phyloP scores from a whole-genome alignment of 371 early-diverging fungal genomes.

The Actinomucor elegans region DNA sequence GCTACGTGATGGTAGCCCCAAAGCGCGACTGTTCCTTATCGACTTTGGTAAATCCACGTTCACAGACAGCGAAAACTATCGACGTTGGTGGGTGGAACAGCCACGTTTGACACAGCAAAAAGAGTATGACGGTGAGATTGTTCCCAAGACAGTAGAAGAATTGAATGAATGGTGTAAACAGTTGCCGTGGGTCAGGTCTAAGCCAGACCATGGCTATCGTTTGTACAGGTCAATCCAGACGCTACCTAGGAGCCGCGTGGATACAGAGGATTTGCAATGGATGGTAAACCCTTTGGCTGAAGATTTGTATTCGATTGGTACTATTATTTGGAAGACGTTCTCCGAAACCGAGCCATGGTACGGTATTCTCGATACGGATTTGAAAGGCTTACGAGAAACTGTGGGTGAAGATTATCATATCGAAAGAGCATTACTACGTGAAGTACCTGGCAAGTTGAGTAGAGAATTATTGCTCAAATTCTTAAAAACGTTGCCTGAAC shows the following conservation, averaged over 20 bases:
- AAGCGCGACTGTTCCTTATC: constrained; percentile 53
- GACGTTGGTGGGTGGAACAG: constrained; percentile 52
- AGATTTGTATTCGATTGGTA: constrained; percentile 66
- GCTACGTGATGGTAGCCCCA: constrained; percentile 48
- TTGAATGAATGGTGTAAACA: constrained; percentile 43
- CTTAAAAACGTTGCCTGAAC: constrained; percentile 45
- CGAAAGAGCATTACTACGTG: constrained; percentile 44
- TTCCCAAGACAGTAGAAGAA: constrained; percentile 40
- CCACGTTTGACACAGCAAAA: constrained; percentile 5
- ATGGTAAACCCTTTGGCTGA: constrained; percentile 58
- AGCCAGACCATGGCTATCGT: constrained; percentile 59
- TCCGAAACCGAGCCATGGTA: constrained; percentile 66
- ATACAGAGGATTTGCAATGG: constrained; percentile 42
- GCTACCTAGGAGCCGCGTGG: constrained; percentile 50
- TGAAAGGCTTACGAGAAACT: constrained; percentile 55
- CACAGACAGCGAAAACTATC: constrained; percentile 38
- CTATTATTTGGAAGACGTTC: constrained; percentile 65
- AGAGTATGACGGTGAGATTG: constrained; percentile 26
- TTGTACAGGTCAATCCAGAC: constrained; percentile 63
- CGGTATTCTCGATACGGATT: constrained; percentile 60
- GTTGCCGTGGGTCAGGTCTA: constrained; percentile 50
- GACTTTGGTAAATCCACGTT: constrained; percentile 67
- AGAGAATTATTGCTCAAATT: constrained; percentile 44
- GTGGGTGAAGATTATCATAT: constrained; percentile 53
- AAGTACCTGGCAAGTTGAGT: constrained; percentile 50